Conservation (phyloP, 2,329 filamentous ascomycete genomes). For the Fonsecaea monophora region DNA sequence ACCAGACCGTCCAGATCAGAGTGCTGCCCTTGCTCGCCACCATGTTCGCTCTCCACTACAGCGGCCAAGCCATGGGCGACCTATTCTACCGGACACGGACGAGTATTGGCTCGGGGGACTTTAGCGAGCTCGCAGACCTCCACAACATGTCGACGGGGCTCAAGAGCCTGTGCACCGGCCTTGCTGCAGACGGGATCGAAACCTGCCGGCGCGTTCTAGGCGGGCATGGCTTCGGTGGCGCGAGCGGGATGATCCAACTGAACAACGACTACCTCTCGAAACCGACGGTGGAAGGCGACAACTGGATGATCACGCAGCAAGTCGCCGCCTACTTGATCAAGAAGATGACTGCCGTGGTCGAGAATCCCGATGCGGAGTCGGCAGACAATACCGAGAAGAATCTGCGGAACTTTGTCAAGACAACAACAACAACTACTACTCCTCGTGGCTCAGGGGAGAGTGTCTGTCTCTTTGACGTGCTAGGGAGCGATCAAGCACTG, state of each 20-base stretch:
- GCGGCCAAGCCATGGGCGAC: constrained; percentile 53
- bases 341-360: constrained; percentile 44
- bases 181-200: constrained; percentile 75
- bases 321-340: constrained; percentile 77
- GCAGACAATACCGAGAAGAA: too few species aligned
- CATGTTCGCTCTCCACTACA: constrained; percentile 57
- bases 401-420: too few species aligned
- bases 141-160: constrained; percentile 78
- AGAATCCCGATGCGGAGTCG: neutral
- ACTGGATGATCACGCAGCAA: constrained; percentile 82
- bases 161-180: constrained; percentile 74
- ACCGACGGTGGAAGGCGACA: constrained; percentile 76
- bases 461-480: too few species aligned
- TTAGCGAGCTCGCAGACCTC: constrained; percentile 67
- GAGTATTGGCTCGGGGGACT: constrained; percentile 56
- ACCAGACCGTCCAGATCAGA: constrained; percentile 60
- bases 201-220: constrained; percentile 76
- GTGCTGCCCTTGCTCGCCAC: constrained; percentile 61
- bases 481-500: too few species aligned
- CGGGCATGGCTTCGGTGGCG: constrained; percentile 63
- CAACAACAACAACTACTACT: too few species aligned
- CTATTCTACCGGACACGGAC: constrained; percentile 51
- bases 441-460: too few species aligned
- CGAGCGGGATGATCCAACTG: constrained; percentile 62
- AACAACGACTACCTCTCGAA: constrained; percentile 77